Conservation (phyloP, 345 rosid species). For the Cardamine chenopodiifolia region DNA sequence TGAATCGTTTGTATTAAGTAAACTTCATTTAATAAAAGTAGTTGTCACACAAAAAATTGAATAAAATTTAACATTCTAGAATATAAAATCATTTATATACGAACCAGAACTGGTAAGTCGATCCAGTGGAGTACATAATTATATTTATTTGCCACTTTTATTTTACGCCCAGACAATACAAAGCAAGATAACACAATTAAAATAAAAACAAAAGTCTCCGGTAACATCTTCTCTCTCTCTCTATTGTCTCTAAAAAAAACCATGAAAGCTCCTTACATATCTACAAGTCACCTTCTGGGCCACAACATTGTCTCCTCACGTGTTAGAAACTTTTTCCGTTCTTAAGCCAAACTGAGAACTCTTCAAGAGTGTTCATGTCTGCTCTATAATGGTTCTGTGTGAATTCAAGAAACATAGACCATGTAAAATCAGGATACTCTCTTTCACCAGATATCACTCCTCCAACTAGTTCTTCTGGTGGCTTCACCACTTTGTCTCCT, state of each 20-base stretch:
- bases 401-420: conserved; percentile 69
- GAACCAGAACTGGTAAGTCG: conserved; percentile 8
- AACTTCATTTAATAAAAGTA: no score
- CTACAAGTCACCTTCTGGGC: conserved; percentile 30
- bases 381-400: conserved; percentile 47
- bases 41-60: no score
- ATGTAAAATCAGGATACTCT: conserved; percentile 76
- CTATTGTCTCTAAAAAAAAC: conserved; percentile 1
- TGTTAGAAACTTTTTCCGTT: conserved; percentile 33
- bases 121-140: neutral
- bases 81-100: neutral
- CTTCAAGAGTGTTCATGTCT: conserved; percentile 39
- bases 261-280: conserved; percentile 18
- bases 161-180: conserved; percentile 7
- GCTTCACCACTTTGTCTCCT: conserved; percentile 64
- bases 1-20: neutral
- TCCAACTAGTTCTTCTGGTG: conserved; percentile 58
- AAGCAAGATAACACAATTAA: neutral
- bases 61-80: neutral
- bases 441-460: conserved; percentile 27
- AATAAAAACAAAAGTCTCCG: conserved; percentile 1
- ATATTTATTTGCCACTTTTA: conserved; percentile 17
- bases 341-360: conserved; percentile 41
- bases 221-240: conserved; percentile 18
- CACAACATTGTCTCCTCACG: conserved; percentile 25